Evolutionary conservation across 768 basidiomycete species (phyloP).

Genomic region (Gloeophyllum trabeum): DNA sequence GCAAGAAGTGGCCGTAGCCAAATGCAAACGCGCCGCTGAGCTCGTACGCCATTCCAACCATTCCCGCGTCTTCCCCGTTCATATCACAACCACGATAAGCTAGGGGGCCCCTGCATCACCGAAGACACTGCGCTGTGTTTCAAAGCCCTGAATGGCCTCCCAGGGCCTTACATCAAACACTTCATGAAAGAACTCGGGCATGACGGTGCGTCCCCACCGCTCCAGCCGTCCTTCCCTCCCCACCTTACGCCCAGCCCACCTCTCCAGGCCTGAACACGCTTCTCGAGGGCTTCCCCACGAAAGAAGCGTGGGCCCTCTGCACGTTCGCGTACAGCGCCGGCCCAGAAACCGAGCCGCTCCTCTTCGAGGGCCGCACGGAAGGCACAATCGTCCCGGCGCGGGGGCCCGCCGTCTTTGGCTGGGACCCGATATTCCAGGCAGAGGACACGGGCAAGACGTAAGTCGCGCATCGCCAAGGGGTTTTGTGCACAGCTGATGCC

Average conservation of each 20-base stretch:
- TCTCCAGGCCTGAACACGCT: slow-evolving; percentile 81
- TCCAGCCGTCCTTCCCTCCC: neutral
- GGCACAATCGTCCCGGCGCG: slow-evolving; percentile 84
- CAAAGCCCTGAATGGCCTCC: slow-evolving; percentile 79
- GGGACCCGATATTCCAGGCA: slow-evolving; percentile 84
- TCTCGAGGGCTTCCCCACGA: slow-evolving; percentile 65
- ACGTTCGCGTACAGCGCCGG: slow-evolving; percentile 93
- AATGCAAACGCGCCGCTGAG: slow-evolving; percentile 80
- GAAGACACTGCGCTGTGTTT: slow-evolving; percentile 96
- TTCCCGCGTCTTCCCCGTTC: neutral
- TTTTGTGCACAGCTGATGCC: neutral
- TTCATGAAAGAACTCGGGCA: slow-evolving; percentile 80
- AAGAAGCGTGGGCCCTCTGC: slow-evolving; percentile 81
- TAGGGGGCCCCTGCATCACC: slow-evolving; percentile 54
- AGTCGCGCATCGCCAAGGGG: slow-evolving; percentile 9
- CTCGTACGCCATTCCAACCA: slow-evolving; percentile 30
- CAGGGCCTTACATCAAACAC: slow-evolving; percentile 95
- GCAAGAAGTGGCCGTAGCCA: slow-evolving; percentile 78
- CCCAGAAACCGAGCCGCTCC: slow-evolving; percentile 65
- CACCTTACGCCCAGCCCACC: slow-evolving; percentile 14
- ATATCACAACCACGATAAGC: too few species aligned
- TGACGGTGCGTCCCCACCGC: slow-evolving; percentile 25
- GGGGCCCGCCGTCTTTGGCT: slow-evolving; percentile 75
- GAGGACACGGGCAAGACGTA: slow-evolving; percentile 70
- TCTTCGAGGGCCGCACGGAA: slow-evolving; percentile 82